Evolutionary conservation across 768 basidiomycete genomes (phyloP).

Genomic region (Amanita molliuscula): DNA sequence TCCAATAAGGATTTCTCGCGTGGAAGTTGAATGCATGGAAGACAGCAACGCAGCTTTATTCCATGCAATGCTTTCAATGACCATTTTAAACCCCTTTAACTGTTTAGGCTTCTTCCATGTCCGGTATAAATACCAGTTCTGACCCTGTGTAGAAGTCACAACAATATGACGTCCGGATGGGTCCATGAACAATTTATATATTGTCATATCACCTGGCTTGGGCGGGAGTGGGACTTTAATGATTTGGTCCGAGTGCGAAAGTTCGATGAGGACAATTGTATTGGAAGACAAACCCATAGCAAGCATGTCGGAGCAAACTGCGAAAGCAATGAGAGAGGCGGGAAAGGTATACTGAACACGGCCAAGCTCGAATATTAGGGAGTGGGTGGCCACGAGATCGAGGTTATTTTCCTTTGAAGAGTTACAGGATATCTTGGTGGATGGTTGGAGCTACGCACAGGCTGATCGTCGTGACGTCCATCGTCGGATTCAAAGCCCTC

Average conservation of each 20-base stretch:
- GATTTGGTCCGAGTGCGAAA: constrained; percentile 80
- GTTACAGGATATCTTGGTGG: neutral
- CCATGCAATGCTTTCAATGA: constrained; percentile 91
- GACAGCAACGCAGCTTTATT: constrained; percentile 61
- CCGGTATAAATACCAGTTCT: constrained; percentile 86
- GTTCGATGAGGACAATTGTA: constrained; percentile 77
- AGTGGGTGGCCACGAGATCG: constrained; percentile 23
- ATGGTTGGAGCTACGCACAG: neutral
- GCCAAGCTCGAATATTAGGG: constrained; percentile 73
- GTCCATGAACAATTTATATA: constrained; percentile 83
- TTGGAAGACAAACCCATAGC: constrained; percentile 77
- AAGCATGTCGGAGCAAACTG: constrained; percentile 79
- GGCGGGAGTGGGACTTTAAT: constrained; percentile 68
- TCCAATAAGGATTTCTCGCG: constrained; percentile 80
- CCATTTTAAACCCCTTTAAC: constrained; percentile 72
- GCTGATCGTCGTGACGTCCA: constrained; percentile 35
- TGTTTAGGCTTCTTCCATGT: constrained; percentile 75
- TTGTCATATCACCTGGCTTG: constrained; percentile 64
- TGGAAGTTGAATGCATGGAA: constrained; percentile 60
- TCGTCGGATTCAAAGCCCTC: constrained; percentile 81
- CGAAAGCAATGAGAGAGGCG: constrained; percentile 72
- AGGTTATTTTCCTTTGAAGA: constrained; percentile 16
- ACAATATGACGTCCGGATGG: constrained; percentile 88
- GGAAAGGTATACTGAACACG: constrained; percentile 85
- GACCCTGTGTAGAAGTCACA: constrained; percentile 77